Evolutionary conservation across 441 rosid species (phyloP), one percentile per base, ranked within the genome.

Genomic region (Adansonia gregorii): DNA sequence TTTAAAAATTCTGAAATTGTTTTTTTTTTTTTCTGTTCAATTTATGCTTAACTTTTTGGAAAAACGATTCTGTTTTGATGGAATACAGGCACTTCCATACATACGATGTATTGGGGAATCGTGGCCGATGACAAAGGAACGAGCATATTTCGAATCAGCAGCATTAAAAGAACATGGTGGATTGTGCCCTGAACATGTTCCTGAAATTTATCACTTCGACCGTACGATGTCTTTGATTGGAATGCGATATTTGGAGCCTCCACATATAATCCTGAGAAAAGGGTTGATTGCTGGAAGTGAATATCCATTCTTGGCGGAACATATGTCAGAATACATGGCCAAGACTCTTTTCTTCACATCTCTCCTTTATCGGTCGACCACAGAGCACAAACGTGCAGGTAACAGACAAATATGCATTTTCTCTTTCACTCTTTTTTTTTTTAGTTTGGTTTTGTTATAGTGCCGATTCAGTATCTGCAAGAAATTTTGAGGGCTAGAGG

Each of bases 41-140:
- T 49, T 22, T 24, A 12, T 68, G 43, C 43, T 6, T 24, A 68
- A 48, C 3, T 7, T 24, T 27, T 61, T 0, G 43, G 5, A 12
- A 61, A 61, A 0, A 24, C 27, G 2, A 1, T 11, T 61, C 43
- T 61, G 67, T 17, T 65, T 59, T 74, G 15, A 12, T 54, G 22
- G 64, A 58, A 48, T 70, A 35, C 81, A 95, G 99, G 98, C 97
- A 9, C 87, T 90, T 86, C 97, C 99, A n/a, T 93, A 92, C 79
- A 6, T 95, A 24, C 94, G 98, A 0, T 82, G 83, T 74, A 92
- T 95, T 6, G 99, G 99, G 67, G 99, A 93, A 72, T 88, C 98
- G 0, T 95, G 97, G 99, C 95, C 98, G n/a, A 88, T 95, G 97
- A 91, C 94, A 0, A 93, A 91, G 85, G 97, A 93, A 82, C 83